phyloP scores from a whole-genome alignment of 2,329 filamentous ascomycete species.

The Trichophyton mentagrophytes region DNA sequence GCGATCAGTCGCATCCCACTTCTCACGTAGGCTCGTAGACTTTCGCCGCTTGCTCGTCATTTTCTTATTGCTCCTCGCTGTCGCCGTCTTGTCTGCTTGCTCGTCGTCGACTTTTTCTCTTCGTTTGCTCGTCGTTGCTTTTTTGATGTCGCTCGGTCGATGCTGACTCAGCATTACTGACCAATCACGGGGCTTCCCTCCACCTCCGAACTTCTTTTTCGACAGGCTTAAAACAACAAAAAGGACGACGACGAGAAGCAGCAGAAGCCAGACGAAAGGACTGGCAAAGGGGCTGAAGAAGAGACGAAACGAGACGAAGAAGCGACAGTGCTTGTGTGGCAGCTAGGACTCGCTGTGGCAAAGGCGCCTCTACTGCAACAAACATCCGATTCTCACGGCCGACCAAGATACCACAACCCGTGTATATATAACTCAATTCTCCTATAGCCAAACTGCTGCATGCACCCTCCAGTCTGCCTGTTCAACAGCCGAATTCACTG shows the following conservation, averaged over 20 bases:
- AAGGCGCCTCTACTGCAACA: neutral
- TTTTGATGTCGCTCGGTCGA: neutral
- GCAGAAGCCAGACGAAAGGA: neutral
- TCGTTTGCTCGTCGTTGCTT: neutral
- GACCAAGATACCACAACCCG: neutral
- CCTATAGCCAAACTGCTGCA: conserved; percentile 1
- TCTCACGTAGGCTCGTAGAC: neutral
- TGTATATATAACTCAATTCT: conserved; percentile 2
- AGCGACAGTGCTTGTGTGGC: neutral
- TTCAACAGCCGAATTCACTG: neutral
- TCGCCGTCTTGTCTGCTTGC: too few relatives aligned
- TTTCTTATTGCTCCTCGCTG: neutral
- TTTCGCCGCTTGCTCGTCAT: neutral
- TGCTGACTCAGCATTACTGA: neutral
- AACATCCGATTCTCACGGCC: neutral
- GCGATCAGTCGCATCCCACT: neutral
- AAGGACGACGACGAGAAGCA: neutral
- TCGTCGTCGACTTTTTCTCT: neutral
- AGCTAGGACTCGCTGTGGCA: neutral
- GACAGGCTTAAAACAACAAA: neutral
- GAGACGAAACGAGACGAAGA: neutral
- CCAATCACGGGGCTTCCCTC: conserved; percentile 1
- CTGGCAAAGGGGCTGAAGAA: neutral
- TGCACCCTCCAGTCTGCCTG: neutral
- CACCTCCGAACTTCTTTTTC: neutral